Evolutionary conservation across 192 early-diverging fungal genomes (phyloP), one percentile per base, ranked within the genome.

Genomic region (Coemansia interrupta): DNA sequence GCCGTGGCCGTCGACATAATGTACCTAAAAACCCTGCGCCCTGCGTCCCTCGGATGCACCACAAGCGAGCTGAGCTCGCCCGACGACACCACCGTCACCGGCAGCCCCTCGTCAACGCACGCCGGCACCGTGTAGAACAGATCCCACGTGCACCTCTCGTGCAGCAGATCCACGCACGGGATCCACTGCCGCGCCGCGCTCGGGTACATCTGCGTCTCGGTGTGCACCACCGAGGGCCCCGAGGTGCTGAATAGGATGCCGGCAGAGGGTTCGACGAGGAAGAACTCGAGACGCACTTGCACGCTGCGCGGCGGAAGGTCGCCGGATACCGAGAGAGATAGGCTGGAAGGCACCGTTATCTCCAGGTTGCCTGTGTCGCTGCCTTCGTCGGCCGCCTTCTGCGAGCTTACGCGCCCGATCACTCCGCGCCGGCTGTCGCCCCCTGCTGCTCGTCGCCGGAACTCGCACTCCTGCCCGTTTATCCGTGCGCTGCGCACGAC

Each of bases 121-220:
- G 82, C 71, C 14, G 89, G 84, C 14, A 91, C 84, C 5, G 84
- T 83, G 49, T 86, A 87, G 29, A 86, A 82, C 62, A 93, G 72
- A 56, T 92, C 89, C 92, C 92, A 93, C 10, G 90, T 91, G 20
- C 82, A 85, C 52, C 85, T 60, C 24, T 86, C 86, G 24, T 81
- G 70, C 20, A 86, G 49, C 17, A 68, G 61, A 61, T 93, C 90
- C 38, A 91, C 58, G 51, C 90, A 93, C 13, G 92, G 92, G 36
- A 93, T 66, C 90, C 90, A 92, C 30, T 78, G 51, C 6, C 92
- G 83, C 7, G 89, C 83, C 17, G 73, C 72, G 9, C 90, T 87
- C 23, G 87, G 85, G 11, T 85, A 51, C 22, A 85, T 77, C 24
- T 81, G 81, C 49, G 88, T 85, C 49, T 86, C 81, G 8, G 90